A percentile compares a stretch with the other conserved stretches of the same genome.
Conservation (phyloP, 163 green algal genomes). For the Chlamydomonas reinhardtii region DNA sequence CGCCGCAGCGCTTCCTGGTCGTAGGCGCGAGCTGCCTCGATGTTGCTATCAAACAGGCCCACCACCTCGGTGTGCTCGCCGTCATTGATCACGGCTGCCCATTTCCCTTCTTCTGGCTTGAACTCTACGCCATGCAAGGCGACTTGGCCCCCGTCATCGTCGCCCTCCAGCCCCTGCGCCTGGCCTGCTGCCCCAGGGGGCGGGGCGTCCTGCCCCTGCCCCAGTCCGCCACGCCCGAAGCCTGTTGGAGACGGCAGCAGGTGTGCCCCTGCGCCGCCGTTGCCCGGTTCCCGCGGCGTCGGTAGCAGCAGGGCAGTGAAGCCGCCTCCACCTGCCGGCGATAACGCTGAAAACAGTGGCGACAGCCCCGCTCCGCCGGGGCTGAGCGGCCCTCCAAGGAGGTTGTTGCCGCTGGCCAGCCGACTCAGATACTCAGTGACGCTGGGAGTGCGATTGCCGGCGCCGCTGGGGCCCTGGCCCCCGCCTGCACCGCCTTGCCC, state of each 20-base stretch:
- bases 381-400: neutral
- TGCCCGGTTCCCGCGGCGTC: conserved; percentile 11
- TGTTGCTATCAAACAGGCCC: conserved; percentile 62
- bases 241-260: conserved; percentile 18
- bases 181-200: too few relatives aligned
- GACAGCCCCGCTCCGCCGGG: conserved; percentile 16
- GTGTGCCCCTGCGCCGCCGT: neutral
- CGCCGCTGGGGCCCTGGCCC: neutral
- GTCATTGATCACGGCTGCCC: conserved; percentile 51
- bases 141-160: too few relatives aligned
- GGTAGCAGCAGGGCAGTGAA: conserved; percentile 38
- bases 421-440: conserved; percentile 16
- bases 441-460: conserved; percentile 18
- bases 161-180: too few relatives aligned
- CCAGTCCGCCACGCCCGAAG: neutral
- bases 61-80: conserved; percentile 53
- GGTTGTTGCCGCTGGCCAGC: conserved; percentile 9
- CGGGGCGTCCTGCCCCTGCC: too few relatives aligned
- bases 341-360: conserved; percentile 25
- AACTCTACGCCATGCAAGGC: conserved; percentile 49
- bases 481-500: neutral
- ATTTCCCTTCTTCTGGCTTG: conserved; percentile 57
- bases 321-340: conserved; percentile 28
- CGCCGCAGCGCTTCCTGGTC: conserved; percentile 42
- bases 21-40: conserved; percentile 60